Percentiles rank a stretch among this genome's conserved stretches.
Evolutionary conservation across 345 rosid genomes (phyloP).

Genomic region (Crucihimalaya himalaica): DNA sequence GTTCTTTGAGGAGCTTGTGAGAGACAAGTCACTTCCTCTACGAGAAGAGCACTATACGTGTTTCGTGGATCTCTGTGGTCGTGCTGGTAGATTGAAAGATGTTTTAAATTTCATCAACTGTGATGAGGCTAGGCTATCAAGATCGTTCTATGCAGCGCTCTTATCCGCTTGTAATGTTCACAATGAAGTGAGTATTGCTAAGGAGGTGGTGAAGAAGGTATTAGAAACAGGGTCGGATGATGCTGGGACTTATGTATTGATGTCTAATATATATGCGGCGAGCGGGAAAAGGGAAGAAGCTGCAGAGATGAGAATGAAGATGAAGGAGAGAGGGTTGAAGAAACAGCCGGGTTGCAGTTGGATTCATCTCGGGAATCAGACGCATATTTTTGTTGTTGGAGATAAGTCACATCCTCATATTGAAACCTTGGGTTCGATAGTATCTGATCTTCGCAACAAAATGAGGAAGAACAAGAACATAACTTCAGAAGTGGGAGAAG

Average conservation of each 20-base stretch:
- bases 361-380: constrained; percentile 51
- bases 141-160: constrained; percentile 62
- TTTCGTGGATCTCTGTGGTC: constrained; percentile 64
- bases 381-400: constrained; percentile 57
- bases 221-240: constrained; percentile 55
- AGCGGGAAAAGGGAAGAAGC: constrained; percentile 58
- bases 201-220: constrained; percentile 54
- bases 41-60: constrained; percentile 75
- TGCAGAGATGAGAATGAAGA: constrained; percentile 48
- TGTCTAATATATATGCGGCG: constrained; percentile 65
- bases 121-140: constrained; percentile 41
- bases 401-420: constrained; percentile 53
- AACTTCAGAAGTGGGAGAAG: constrained; percentile 9
- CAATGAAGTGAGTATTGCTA: constrained; percentile 51
- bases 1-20: constrained; percentile 54
- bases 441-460: constrained; percentile 47
- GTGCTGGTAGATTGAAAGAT: constrained; percentile 68
- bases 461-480: constrained; percentile 45
- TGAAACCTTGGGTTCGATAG: constrained; percentile 40
- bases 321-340: constrained; percentile 70
- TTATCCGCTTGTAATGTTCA: constrained; percentile 67
- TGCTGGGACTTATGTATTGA: constrained; percentile 50
- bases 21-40: constrained; percentile 46
- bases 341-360: constrained; percentile 84
- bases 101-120: constrained; percentile 47